Evolutionary conservation across 805 yeast species (phyloP).

Genomic region (Wickerhamomyces sydowiorum): DNA sequence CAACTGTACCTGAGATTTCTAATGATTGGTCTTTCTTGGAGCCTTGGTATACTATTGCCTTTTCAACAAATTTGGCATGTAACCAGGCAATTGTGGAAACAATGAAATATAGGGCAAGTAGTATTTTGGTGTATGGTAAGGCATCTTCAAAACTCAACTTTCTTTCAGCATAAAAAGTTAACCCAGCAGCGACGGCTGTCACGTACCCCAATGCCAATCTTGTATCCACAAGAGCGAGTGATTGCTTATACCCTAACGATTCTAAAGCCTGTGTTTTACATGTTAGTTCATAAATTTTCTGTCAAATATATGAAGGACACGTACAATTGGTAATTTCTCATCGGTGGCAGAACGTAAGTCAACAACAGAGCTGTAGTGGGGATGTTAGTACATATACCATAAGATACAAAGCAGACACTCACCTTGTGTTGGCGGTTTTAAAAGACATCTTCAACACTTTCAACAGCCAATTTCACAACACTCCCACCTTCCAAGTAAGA

Average conservation of each 20-base stretch:
- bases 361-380: slow-evolving; percentile 10
- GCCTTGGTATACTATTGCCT: slow-evolving; percentile 41
- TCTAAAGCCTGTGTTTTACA: background rate
- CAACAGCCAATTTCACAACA: too few species aligned
- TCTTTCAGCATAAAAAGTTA: slow-evolving; percentile 45
- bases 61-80: slow-evolving; percentile 31
- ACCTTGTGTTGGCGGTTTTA: slow-evolving; percentile 13
- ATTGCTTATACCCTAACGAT: slow-evolving; percentile 35
- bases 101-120: slow-evolving; percentile 34
- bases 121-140: slow-evolving; percentile 30
- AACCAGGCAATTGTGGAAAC: slow-evolving; percentile 34
- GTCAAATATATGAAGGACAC: background rate
- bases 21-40: slow-evolving; percentile 22
- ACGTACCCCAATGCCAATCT: slow-evolving; percentile 46
- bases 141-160: slow-evolving; percentile 38
- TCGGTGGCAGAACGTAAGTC: slow-evolving; percentile 12
- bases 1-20: slow-evolving; percentile 25
- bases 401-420: background rate
- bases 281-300: background rate
- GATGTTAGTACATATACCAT: slow-evolving; percentile 1
- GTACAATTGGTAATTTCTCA: slow-evolving; percentile 8
- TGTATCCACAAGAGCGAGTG: slow-evolving; percentile 36
- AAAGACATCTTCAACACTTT: slow-evolving; percentile 9
- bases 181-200: slow-evolving; percentile 44
- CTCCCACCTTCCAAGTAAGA: too few species aligned